Base-by-base conservation (phyloP, 306 rosid species). In the Gillenia trifoliata region DNA sequence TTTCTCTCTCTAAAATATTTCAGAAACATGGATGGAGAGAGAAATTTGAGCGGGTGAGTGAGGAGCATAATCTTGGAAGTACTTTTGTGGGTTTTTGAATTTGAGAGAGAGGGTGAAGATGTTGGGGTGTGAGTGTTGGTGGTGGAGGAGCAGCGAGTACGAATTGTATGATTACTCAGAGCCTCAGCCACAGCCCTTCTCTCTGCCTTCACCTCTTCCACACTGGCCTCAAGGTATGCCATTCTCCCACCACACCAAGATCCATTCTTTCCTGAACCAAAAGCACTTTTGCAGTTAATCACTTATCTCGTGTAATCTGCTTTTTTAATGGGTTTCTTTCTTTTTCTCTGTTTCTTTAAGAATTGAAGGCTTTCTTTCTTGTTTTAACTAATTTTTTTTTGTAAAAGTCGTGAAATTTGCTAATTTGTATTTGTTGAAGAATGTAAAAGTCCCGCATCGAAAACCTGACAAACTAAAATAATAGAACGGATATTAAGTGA, bases 221-320 rank as follows among this genome's bases (percentile, higher is more conserved):
- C 79, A 73, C 3, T 91, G 98, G 98, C 96, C 98, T 63, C 85
- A 80, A 83, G 98, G 98, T 91, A 71, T 68, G 70, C 45, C n/a
- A n/a, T n/a, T n/a, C n/a, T n/a, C n/a, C n/a, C n/a, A n/a, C n/a
- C n/a, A n/a, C 33, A 72, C 60, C 28, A 72, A 59, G 67, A 11
- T 57, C 61, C 66, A 9, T 33, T 8, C 31, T 23, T 72, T 62
- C 20, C 20, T 0, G 13, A 64, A 2, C 61, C 0, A 19, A 5
- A 45, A 5, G 29, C 20, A 47, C 52, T 16, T 47, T 47, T 4
- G 52, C 52, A 47, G 8, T 45, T 5, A 38, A 8, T 20, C 56
- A 8, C 10, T 20, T 28, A 66, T 11, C n/a, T 8, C 15, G 54
- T 19, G 50, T 13, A 25, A 54, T 63, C 52, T 47, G 11, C 11